Evolutionary conservation across 1,284 basidiomycete genomes (phyloP), one percentile per base, ranked within the genome.

Genomic region (Ceratobasidium papillatum): DNA sequence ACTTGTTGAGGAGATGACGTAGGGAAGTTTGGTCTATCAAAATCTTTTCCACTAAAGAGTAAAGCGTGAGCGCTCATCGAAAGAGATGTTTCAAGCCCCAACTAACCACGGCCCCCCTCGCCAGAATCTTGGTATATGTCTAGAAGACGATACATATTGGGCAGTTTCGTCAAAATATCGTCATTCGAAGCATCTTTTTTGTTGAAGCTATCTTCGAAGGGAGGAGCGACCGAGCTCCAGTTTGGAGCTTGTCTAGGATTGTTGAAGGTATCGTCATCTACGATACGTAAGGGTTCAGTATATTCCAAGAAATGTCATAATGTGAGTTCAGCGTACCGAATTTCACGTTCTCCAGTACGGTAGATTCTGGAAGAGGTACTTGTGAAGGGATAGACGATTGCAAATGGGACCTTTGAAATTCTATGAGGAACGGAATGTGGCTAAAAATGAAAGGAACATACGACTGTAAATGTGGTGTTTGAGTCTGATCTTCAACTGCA

Each of bases 51-150:
- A 54, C 56, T 59, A 11, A 19, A 38, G 9, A 19, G 12, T n/a
- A 12, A n/a, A 9, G 45, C n/a, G 25, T 9, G n/a, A 36, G 12
- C 12, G 17, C 51, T 22, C 1, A 22, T 45, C n/a, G 41, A 17
- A 38, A 45, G 32, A 25, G 25, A 14, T 3, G 14, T 56, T 43
- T 34, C 25, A 19, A 34, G 27, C 14, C 14, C 27, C 25, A 8
- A 49, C 58, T 22, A 7, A 77, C 77, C 77, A 1, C 63, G 47
- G 22, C 75, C 76, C 2, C 47, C 68, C 11, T 45, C 62, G 8
- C 62, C 74, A 7, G 36, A n/a, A 27, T 78, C 77, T 14, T 69
- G 73, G 30, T 73, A 73, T 4, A 78, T 49, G 17, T 77, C 66
- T 11, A 78, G 41, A 8, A 78, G 75, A 1, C 77, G 75, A 58